Conservation (phyloP, 495 filamentous ascomycete genomes). For the Niebla homalea region DNA sequence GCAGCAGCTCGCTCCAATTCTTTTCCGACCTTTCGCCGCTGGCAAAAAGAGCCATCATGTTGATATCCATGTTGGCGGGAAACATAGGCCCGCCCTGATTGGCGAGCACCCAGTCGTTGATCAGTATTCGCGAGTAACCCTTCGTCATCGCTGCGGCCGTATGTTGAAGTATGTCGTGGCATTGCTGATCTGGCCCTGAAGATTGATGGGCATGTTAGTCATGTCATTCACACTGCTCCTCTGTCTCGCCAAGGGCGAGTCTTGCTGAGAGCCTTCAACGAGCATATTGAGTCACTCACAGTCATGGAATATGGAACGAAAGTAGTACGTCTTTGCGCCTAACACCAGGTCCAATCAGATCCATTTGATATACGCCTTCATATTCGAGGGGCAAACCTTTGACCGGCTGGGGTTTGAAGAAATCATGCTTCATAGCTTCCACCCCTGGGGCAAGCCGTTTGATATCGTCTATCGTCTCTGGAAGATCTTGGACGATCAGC, state of each 20-base stretch:
- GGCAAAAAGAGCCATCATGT: constrained; percentile 18
- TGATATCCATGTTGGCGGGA: constrained; percentile 15
- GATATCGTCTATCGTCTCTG: constrained; percentile 21
- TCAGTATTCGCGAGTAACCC: constrained; percentile 6
- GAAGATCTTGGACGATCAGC: constrained; percentile 31
- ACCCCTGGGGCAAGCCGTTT: neutral
- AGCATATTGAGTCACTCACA: neutral
- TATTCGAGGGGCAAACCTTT: neutral
- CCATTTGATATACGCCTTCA: too few relatives aligned
- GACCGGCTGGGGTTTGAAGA: constrained; percentile 5
- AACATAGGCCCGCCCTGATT: constrained; percentile 9
- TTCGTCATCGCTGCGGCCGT: constrained; percentile 9
- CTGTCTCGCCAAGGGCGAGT: too few relatives aligned
- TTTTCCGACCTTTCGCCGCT: constrained; percentile 17
- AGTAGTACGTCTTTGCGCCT: neutral
- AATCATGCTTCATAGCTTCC: constrained; percentile 3
- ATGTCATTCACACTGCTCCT: too few relatives aligned
- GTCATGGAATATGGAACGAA: neutral
- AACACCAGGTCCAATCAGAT: too few relatives aligned
- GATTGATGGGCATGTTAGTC: constrained; percentile 26
- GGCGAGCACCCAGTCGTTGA: constrained; percentile 20
- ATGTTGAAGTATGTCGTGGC: constrained; percentile 23
- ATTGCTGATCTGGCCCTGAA: constrained; percentile 34
- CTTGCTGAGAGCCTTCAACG: too few relatives aligned
- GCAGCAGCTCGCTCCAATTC: constrained; percentile 16